Conservation (phyloP, 2,329 filamentous ascomycete genomes). For the Microsporum audouinii region DNA sequence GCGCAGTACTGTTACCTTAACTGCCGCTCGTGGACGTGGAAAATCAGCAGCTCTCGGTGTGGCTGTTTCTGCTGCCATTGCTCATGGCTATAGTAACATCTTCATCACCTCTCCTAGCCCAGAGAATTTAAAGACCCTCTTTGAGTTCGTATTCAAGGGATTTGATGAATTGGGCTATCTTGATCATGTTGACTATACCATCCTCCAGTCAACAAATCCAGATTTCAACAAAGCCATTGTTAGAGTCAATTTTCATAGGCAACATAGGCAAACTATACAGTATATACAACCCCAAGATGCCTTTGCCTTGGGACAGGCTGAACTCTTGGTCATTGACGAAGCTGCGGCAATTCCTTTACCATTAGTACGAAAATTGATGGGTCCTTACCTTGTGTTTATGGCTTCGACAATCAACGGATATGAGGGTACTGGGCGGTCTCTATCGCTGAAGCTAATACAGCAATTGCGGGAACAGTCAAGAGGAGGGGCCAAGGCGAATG, state of each 20-base stretch:
- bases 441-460: constrained; percentile 93
- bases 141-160: constrained; percentile 96
- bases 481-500: constrained; percentile 45
- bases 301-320: constrained; percentile 87
- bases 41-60: constrained; percentile 95
- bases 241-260: constrained; percentile 84
- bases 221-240: constrained; percentile 99
- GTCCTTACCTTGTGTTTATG: constrained; percentile 97
- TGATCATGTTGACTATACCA: constrained; percentile 94
- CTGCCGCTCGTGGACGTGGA: constrained; percentile 84
- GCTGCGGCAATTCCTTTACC: constrained; percentile 92
- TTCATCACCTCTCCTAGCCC: constrained; percentile 97
- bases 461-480: constrained; percentile 89
- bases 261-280: constrained; percentile 95
- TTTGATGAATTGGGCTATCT: constrained; percentile 90
- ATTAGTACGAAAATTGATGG: constrained; percentile 85
- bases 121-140: constrained; percentile 96
- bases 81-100: constrained; percentile 96
- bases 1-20: constrained; percentile 83
- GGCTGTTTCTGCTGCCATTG: constrained; percentile 83
- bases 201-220: constrained; percentile 94
- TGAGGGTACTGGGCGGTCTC: constrained; percentile 86
- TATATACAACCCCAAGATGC: constrained; percentile 96
- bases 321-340: constrained; percentile 92
- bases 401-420: constrained; percentile 98